These are phyloP conservation scores for Coemansia sp. DNA, from an alignment of 192 early-diverging fungal genomes.

Conservation along the genomic window DNA sequence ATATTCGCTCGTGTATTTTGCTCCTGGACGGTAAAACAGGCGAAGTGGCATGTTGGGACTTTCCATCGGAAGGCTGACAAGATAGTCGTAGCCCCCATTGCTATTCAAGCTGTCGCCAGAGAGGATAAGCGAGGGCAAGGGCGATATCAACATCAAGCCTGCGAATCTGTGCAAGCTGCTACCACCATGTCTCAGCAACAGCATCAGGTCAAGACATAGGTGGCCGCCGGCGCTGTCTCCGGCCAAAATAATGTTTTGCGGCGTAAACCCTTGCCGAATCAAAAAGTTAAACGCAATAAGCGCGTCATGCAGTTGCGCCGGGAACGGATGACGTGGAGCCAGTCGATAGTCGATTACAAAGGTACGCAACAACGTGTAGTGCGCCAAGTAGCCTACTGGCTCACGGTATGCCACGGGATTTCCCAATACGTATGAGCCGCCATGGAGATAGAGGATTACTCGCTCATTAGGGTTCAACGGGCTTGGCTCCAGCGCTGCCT, in stretches of 20 bases:
- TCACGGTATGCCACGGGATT: slow-evolving; percentile 16
- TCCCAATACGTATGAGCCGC: slow-evolving; percentile 26
- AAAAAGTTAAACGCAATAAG: slow-evolving; percentile 15
- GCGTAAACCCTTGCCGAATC: slow-evolving; percentile 12
- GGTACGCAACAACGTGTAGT: neutral
- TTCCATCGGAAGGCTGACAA: slow-evolving; percentile 12
- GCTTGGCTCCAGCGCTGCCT: slow-evolving; percentile 1
- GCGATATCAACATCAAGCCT: slow-evolving; percentile 16
- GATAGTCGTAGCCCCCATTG: slow-evolving; percentile 19
- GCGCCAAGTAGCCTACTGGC: neutral
- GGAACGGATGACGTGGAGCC: slow-evolving; percentile 30
- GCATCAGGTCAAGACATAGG: slow-evolving; percentile 10
- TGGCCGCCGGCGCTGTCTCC: slow-evolving; percentile 45
- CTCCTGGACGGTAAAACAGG: slow-evolving; percentile 31
- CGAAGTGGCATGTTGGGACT: slow-evolving; percentile 19
- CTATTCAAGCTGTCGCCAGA: neutral
- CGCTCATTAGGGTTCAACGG: slow-evolving; percentile 13
- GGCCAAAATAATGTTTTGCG: slow-evolving; percentile 16
- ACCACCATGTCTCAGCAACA: slow-evolving; percentile 7
- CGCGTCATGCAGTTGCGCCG: slow-evolving; percentile 38
- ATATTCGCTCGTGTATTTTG: slow-evolving; percentile 10
- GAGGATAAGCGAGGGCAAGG: slow-evolving; percentile 4
- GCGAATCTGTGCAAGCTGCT: neutral
- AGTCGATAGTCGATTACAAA: slow-evolving; percentile 37
- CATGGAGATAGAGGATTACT: slow-evolving; percentile 22